Percentiles rank a stretch among this genome's conserved stretches.
phyloP scores from a whole-genome alignment of 1,284 basidiomycete species.

The Microbotryomycetes sp. region DNA sequence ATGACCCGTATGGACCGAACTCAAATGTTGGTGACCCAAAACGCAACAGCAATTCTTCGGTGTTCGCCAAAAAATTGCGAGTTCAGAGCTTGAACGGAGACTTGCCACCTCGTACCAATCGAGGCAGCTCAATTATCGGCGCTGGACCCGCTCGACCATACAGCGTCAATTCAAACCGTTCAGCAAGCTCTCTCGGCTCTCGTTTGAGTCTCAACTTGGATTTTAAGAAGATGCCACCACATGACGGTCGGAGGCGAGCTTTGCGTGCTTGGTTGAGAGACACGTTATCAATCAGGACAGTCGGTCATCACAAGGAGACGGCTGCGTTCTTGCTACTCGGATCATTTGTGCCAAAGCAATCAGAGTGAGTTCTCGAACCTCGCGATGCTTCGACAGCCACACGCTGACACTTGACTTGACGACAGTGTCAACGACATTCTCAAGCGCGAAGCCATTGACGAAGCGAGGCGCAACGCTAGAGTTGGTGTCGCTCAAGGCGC shows the following conservation, averaged over 20 bases:
- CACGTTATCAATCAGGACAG: constrained; percentile 26
- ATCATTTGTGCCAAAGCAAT: constrained; percentile 29
- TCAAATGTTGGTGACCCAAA: background rate
- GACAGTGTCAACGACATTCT: constrained; percentile 32
- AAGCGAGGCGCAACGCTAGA: constrained; percentile 26
- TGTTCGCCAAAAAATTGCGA: constrained; percentile 17
- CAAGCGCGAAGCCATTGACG: constrained; percentile 32
- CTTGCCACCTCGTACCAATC: background rate
- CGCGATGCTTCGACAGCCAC: background rate
- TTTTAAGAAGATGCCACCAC: constrained; percentile 23
- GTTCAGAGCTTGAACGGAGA: constrained; percentile 18
- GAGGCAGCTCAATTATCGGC: constrained; percentile 6
- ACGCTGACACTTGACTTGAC: background rate
- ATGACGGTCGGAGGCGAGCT: constrained; percentile 31
- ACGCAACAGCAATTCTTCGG: constrained; percentile 7
- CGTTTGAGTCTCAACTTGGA: constrained; percentile 9
- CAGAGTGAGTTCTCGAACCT: constrained; percentile 15
- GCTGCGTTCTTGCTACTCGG: constrained; percentile 33
- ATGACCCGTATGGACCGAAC: constrained; percentile 8
- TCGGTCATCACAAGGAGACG: constrained; percentile 35
- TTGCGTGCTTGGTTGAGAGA: constrained; percentile 34
- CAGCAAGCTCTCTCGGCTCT: constrained; percentile 7
- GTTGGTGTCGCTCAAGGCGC: constrained; percentile 26
- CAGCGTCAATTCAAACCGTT: constrained; percentile 2
- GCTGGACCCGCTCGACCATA: background rate